Evolutionary conservation across 2,329 filamentous ascomycete species (phyloP).

Genomic region (Elsinoe australis): DNA sequence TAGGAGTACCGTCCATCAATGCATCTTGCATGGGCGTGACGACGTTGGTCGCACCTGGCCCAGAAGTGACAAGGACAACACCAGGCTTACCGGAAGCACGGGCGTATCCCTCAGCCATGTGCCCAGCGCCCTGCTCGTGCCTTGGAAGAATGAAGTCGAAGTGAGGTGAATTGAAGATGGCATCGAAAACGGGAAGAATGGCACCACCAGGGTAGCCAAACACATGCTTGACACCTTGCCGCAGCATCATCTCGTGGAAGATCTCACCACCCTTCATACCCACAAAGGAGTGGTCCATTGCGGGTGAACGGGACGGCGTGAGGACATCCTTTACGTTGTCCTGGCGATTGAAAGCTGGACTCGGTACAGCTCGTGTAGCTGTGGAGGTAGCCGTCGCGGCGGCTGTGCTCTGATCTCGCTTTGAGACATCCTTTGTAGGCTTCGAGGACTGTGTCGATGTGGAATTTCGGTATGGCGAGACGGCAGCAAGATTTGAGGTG

Average conservation of each 20-base stretch:
- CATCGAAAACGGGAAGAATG: slow-evolving; percentile 95
- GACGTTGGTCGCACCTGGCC: slow-evolving; percentile 92
- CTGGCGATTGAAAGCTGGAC: slow-evolving; percentile 46
- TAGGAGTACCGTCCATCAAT: slow-evolving; percentile 85
- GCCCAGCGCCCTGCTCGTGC: slow-evolving; percentile 95
- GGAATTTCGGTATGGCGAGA: slow-evolving; percentile 38
- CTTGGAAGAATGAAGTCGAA: slow-evolving; percentile 93
- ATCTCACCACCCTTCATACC: slow-evolving; percentile 94
- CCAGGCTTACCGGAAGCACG: slow-evolving; percentile 88
- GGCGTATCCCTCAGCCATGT: slow-evolving; percentile 98
- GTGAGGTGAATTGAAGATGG: slow-evolving; percentile 95
- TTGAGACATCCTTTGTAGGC: slow-evolving; percentile 27
- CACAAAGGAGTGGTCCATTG: slow-evolving; percentile 62
- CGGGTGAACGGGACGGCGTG: slow-evolving; percentile 40
- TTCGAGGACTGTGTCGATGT: slow-evolving; percentile 19
- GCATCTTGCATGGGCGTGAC: slow-evolving; percentile 96
- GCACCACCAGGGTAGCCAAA: slow-evolving; percentile 85
- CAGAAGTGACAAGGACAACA: slow-evolving; percentile 93
- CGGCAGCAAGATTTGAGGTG: slow-evolving; percentile 33
- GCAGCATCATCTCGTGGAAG: slow-evolving; percentile 98
- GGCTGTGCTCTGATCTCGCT: slow-evolving; percentile 38
- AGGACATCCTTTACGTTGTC: slow-evolving; percentile 37
- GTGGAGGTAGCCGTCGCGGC: slow-evolving; percentile 34
- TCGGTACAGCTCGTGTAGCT: slow-evolving; percentile 34
- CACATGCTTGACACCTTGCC: slow-evolving; percentile 84